Percentiles rank a stretch among this genome's conserved stretches.
phyloP scores from a whole-genome alignment of 805 yeast genomes.

The Yarrowia sp. region DNA sequence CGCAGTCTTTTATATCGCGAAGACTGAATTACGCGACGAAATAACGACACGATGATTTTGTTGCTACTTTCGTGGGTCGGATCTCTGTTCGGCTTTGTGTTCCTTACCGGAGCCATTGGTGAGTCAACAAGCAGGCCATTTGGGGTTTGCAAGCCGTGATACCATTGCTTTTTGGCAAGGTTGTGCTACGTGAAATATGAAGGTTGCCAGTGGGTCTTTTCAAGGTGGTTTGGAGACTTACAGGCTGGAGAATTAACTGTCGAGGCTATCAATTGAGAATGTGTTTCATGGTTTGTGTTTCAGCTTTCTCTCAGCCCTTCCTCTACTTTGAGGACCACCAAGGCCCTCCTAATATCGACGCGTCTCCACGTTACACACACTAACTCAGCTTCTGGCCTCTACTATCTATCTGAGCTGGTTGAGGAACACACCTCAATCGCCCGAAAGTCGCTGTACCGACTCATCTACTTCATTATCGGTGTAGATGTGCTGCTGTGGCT shows the following conservation, averaged over 20 bases:
- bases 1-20: not conserved
- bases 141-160: not conserved
- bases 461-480: constrained; percentile 60
- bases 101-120: constrained; percentile 43
- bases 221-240: too few species aligned
- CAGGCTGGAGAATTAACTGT: too few species aligned
- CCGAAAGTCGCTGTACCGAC: constrained; percentile 58
- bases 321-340: too few species aligned
- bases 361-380: too few species aligned
- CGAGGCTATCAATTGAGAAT: not conserved
- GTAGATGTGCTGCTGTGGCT: constrained; percentile 56
- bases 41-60: constrained; percentile 48
- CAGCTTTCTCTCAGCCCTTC: too few species aligned
- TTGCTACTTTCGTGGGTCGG: constrained; percentile 60
- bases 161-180: not conserved
- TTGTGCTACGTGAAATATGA: not conserved
- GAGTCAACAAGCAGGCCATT: not conserved
- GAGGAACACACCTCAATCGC: constrained; percentile 92
- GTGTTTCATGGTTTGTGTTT: too few species aligned
- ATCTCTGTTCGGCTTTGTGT: constrained; percentile 55
- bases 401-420: constrained; percentile 84
- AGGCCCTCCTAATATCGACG: too few species aligned
- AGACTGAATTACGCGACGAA: not conserved
- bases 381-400: constrained; percentile 72
- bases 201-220: not conserved